These are phyloP conservation scores for Hysterium pulicare DNA, from an alignment of 2,329 filamentous ascomycete species.

Conservation along the genomic window DNA sequence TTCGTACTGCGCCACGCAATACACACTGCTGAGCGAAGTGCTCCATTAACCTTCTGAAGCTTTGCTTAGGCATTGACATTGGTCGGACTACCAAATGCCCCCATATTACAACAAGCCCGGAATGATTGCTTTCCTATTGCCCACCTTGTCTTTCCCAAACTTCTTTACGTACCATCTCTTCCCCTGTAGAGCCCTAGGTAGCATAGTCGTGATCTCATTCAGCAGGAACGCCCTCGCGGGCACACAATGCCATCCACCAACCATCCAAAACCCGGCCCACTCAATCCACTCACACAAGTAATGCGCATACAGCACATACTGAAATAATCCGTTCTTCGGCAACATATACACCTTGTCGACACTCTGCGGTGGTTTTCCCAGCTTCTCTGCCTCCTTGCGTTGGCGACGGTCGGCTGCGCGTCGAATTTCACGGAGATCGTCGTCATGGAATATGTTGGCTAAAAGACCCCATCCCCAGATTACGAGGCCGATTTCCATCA, in stretches of 20 bases:
- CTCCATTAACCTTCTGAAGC: too few species aligned
- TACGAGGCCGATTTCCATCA: conserved; percentile 62
- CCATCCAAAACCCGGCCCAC: conserved; percentile 85
- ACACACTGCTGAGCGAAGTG: too few species aligned
- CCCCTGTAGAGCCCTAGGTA: conserved; percentile 78
- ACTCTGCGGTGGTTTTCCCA: conserved; percentile 45
- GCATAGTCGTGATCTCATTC: conserved; percentile 87
- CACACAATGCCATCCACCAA: conserved; percentile 61
- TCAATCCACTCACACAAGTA: conserved; percentile 97
- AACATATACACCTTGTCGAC: conserved; percentile 84
- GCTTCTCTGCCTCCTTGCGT: conserved; percentile 46
- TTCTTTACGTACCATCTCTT: conserved; percentile 81
- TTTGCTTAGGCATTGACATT: too few species aligned
- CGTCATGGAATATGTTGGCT: conserved; percentile 85
- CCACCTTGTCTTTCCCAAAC: conserved; percentile 82
- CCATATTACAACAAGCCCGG: conserved; percentile 56
- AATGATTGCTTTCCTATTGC: conserved; percentile 69
- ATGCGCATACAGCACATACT: conserved; percentile 81
- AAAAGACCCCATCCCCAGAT: conserved; percentile 74
- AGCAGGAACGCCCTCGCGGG: conserved; percentile 79
- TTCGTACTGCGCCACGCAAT: too few species aligned
- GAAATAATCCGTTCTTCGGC: conserved; percentile 78
- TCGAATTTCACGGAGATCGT: conserved; percentile 82
- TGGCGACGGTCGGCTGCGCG: conserved; percentile 63
- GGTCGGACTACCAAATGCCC: too few species aligned